Conservation (phyloP, 768 basidiomycete genomes). For the Trametes cubensis region DNA sequence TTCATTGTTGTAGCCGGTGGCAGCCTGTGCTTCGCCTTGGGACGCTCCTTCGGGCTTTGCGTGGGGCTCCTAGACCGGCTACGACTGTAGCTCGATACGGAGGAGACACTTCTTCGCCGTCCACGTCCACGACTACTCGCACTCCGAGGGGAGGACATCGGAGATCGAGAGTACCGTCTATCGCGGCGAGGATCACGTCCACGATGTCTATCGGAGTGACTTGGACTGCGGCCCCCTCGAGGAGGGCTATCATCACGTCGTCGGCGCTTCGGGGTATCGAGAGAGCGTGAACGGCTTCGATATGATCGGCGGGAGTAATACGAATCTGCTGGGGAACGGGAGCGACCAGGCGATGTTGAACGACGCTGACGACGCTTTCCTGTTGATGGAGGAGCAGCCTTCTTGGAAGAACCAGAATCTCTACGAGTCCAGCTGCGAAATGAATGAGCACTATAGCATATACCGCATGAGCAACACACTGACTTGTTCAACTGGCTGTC, state of each 20-base stretch:
- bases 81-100: constrained; percentile 56
- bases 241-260: constrained; percentile 55
- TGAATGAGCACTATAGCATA: constrained; percentile 10
- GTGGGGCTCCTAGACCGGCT: constrained; percentile 52
- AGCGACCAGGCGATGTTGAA: constrained; percentile 55
- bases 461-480: constrained; percentile 30
- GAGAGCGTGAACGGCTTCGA: constrained; percentile 63
- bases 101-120: constrained; percentile 55
- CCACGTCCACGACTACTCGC: constrained; percentile 40
- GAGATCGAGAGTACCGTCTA: constrained; percentile 34
- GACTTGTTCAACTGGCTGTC: constrained; percentile 80
- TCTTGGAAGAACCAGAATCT: constrained; percentile 50
- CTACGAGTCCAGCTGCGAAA: constrained; percentile 65
- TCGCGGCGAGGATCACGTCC: constrained; percentile 40
- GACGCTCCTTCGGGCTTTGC: constrained; percentile 52
- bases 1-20: constrained; percentile 50
- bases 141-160: constrained; percentile 31
- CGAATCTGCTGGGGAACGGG: constrained; percentile 66
- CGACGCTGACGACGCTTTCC: constrained; percentile 46
- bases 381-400: constrained; percentile 34
- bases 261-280: constrained; percentile 60
- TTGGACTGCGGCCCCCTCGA: constrained; percentile 46
- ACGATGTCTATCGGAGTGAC: constrained; percentile 48
- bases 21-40: constrained; percentile 64
- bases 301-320: constrained; percentile 65